Evolutionary conservation across 768 basidiomycete genomes (phyloP).

Genomic region (Clavulina sp.): DNA sequence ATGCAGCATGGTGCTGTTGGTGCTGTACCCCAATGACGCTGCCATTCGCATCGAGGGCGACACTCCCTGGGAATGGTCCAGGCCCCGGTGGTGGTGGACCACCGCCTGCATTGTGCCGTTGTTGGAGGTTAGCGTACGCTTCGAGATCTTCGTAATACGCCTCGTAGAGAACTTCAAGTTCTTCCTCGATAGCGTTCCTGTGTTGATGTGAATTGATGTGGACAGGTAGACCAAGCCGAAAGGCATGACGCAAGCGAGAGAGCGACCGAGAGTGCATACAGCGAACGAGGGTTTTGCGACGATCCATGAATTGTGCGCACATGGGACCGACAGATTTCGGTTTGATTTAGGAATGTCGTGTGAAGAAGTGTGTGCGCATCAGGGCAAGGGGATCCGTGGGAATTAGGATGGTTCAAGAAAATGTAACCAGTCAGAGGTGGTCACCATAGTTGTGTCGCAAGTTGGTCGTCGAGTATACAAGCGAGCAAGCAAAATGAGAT

Average conservation of each 20-base stretch:
- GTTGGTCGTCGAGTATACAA: no score
- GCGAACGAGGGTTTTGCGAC: no score
- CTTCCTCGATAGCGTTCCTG: constrained; percentile 76
- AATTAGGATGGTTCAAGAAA: no score
- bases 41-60: constrained; percentile 90
- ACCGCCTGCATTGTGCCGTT: constrained; percentile 83
- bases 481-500: no score
- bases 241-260: neutral
- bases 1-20: constrained; percentile 4
- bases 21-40: constrained; percentile 32
- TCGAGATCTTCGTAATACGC: constrained; percentile 99
- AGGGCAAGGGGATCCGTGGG: no score
- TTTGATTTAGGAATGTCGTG: no score
- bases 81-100: constrained; percentile 89
- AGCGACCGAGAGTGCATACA: neutral
- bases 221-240: neutral
- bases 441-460: no score
- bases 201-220: neutral
- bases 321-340: no score
- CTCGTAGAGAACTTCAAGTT: constrained; percentile 99
- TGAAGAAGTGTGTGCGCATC: no score
- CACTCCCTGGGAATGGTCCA: constrained; percentile 94
- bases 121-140: constrained; percentile 96
- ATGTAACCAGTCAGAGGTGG: no score
- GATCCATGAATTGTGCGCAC: no score